Conservation (phyloP, 805 yeast species). For the Saccharomyces eubayanus region DNA sequence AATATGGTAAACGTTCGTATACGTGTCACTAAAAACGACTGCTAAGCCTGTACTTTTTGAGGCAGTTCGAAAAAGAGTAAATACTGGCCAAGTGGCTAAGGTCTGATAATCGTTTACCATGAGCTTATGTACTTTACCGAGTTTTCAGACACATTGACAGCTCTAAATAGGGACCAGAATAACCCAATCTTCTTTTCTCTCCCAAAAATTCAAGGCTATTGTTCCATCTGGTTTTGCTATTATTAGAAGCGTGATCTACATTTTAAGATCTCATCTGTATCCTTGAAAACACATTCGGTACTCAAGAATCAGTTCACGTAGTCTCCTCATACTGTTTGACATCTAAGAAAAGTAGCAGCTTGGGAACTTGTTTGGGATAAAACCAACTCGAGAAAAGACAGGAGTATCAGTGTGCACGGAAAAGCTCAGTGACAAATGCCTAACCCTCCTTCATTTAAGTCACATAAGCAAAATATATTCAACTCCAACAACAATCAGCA, state of each 20-base stretch:
- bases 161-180: neutral
- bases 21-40: neutral
- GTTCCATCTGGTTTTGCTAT: neutral
- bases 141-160: neutral
- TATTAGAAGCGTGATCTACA: neutral
- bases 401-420: neutral
- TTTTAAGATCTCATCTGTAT: neutral
- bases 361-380: neutral
- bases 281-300: neutral
- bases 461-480: constrained; percentile 8
- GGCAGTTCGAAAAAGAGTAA: neutral
- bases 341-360: neutral
- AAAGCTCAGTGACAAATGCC: neutral
- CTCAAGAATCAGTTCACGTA: neutral
- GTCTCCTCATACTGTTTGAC: neutral
- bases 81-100: neutral
- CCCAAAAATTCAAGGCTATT: neutral
- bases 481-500: constrained; percentile 2
- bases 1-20: neutral
- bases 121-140: neutral
- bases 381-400: neutral
- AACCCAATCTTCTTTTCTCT: neutral
- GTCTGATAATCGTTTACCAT: neutral
- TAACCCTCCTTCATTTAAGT: neutral
- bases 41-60: neutral